Base-by-base conservation (phyloP, 768 basidiomycete species). In the Pholiota molesta region DNA sequence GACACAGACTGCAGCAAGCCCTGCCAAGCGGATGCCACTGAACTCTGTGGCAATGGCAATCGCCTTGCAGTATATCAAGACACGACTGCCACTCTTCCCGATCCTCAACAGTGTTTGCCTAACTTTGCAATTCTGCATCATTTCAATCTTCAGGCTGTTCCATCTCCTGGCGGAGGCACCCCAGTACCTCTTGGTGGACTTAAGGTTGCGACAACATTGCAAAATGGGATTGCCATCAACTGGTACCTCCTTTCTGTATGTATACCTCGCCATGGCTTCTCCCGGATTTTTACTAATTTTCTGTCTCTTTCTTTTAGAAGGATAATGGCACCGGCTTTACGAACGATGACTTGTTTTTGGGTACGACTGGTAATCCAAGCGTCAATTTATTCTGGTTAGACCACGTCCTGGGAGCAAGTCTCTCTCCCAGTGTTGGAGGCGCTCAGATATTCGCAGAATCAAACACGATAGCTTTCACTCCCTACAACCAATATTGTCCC, bases 31-130 rank as follows among this genome's bases (percentile, higher is more conserved):
- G 64, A 68, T 42, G 5, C 55, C 31, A 60, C 57, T 8, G 62
- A 65, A 44, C 53, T 68, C 3, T 68, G 67, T 17, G 67, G 67
- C 5, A 62, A 64, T 3, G 67, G 62, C 16, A 64, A 62, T 37
- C 64, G 67, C 23, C 60, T 68, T 23, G 62, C 64, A 10, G 62
- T 68, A 14, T 68, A 68, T 44, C 59, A 63, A 16, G 66, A 68
- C 35, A 61, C 57, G 1, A 37, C 33, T 11, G 64, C 64, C 9
- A 42, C 62, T 8, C 56, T 52, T 5, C 59, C 63, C 16, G 44
- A 51, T 31, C 35, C 55, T 8, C 57, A 58, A 31, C 21, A 31
- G 49, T 42, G 57, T 21, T 23, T 68, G 62, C 16, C 47, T 52
- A 49, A 61, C 47, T 45, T 51, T 44, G 47, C 19, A 23, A 28